phyloP scores from a whole-genome alignment of 2,329 filamentous ascomycete genomes.

The Penicillium sp. region DNA sequence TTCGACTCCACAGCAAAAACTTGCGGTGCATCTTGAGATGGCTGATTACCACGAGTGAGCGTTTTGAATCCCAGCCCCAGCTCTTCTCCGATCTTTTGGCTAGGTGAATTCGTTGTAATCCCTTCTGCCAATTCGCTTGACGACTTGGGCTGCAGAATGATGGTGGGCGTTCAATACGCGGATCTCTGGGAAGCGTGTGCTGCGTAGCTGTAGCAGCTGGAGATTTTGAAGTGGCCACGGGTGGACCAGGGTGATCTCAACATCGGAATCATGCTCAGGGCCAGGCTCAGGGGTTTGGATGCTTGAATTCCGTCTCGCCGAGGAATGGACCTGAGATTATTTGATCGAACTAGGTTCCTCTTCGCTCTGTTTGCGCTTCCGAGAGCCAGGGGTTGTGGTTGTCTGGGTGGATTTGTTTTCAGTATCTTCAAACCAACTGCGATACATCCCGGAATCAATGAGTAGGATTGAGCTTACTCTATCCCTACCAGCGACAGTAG shows the following conservation, averaged over 20 bases:
- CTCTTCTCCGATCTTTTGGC: background rate
- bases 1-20: background rate
- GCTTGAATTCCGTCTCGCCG: background rate
- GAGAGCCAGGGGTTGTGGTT: slow-evolving; percentile 1
- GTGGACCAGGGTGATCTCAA: background rate
- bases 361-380: slow-evolving; percentile 30
- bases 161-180: slow-evolving; percentile 10
- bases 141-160: slow-evolving; percentile 24
- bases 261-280: background rate
- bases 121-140: background rate
- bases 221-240: background rate
- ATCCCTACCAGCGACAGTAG: too few relatives aligned
- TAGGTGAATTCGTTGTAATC: background rate
- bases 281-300: background rate
- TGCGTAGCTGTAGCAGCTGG: background rate
- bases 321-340: slow-evolving; percentile 13
- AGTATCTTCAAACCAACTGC: too few relatives aligned
- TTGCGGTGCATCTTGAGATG: background rate
- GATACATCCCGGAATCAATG: too few relatives aligned
- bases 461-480: too few relatives aligned
- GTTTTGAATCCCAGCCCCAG: background rate
- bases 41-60: background rate
- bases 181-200: slow-evolving; percentile 1
- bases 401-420: too few relatives aligned
- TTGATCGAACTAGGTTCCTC: slow-evolving; percentile 24